phyloP scores from a whole-genome alignment of 2,329 filamentous ascomycete species.

The Aplosporella prunicola region DNA sequence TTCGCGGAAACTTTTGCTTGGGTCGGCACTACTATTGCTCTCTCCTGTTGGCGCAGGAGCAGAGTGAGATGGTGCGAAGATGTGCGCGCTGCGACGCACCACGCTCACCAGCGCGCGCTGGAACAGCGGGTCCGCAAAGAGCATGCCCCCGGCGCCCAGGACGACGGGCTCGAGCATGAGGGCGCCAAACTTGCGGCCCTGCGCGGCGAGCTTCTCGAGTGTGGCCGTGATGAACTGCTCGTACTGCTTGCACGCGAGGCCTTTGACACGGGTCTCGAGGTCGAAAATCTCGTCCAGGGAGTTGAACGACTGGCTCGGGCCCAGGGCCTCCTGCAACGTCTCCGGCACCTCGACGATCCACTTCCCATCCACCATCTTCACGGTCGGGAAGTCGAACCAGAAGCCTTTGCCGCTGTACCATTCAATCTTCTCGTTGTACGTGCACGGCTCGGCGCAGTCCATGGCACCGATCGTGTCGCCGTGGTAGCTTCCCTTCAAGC shows the following conservation, averaged over 20 bases:
- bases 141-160: conserved; percentile 75
- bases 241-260: conserved; percentile 13
- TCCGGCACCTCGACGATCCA: conserved; percentile 39
- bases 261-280: conserved; percentile 34
- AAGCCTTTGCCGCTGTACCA: conserved; percentile 73
- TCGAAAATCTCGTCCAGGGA: conserved; percentile 27
- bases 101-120: conserved; percentile 61
- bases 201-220: conserved; percentile 25
- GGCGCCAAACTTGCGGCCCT: conserved; percentile 63
- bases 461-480: conserved; percentile 84
- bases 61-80: conserved; percentile 42
- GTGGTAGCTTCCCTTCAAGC: conserved; percentile 73
- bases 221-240: conserved; percentile 1
- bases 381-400: conserved; percentile 72
- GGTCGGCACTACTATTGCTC: too few relatives aligned
- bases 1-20: too few relatives aligned
- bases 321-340: conserved; percentile 23
- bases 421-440: conserved; percentile 73
- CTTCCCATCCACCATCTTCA: conserved; percentile 54
- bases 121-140: conserved; percentile 73
- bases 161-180: conserved; percentile 73
- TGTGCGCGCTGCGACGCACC: conserved; percentile 49
- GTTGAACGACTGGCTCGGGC: conserved; percentile 27
- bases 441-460: conserved; percentile 70
- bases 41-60: too few relatives aligned